These are phyloP conservation scores for Eragrostis curvula DNA, from an alignment of 176 grass and related monocot species.

Conservation along the genomic window DNA sequence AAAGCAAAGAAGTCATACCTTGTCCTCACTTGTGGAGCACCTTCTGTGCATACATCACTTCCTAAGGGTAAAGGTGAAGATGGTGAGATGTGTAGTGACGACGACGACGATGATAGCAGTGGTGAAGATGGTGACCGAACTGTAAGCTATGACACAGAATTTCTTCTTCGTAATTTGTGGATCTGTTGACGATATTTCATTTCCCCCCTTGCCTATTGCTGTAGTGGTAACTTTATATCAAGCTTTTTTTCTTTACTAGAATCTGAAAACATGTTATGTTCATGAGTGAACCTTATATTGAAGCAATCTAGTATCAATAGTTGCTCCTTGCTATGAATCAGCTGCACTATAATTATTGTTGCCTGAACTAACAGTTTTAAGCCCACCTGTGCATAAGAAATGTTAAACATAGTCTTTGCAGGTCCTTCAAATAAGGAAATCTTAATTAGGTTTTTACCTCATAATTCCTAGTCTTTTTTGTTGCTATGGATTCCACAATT, in stretches of 20 bases:
- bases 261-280: constrained; percentile 12
- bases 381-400: neutral
- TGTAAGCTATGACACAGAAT: constrained; percentile 48
- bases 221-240: neutral
- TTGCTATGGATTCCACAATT: neutral
- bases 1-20: constrained; percentile 97
- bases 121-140: constrained; percentile 64
- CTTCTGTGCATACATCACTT: constrained; percentile 68
- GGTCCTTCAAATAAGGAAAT: neutral
- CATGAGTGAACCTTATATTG: neutral
- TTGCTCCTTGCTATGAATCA: too few relatives aligned
- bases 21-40: constrained; percentile 88
- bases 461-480: neutral
- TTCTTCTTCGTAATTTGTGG: neutral
- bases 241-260: neutral
- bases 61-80: constrained; percentile 87
- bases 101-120: constrained; percentile 51
- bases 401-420: neutral
- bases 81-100: constrained; percentile 82
- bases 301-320: too few relatives aligned
- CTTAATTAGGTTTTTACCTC: neutral
- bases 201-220: neutral
- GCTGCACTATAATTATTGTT: neutral
- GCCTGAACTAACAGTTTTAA: neutral
- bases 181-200: neutral